Base-by-base conservation (phyloP, 202 grass and related monocot species). In the Schoenoplectus tabernaemontani region DNA sequence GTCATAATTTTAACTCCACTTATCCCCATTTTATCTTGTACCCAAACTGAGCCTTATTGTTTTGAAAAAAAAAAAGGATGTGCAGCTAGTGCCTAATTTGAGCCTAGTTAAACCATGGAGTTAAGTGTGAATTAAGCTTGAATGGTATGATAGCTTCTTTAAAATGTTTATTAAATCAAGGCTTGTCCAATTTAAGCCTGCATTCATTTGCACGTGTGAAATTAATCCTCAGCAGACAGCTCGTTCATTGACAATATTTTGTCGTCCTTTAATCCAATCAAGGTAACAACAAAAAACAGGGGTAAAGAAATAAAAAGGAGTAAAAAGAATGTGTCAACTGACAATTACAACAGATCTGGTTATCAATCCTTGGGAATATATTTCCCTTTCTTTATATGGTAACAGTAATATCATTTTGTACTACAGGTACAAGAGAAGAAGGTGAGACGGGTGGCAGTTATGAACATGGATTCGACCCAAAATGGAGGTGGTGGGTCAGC, bases 361-460 rank as follows among this genome's bases (percentile, higher is more conserved):
- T 23, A 17, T 6, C 19, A 69, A 23, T 69, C 8, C 20, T 69
- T 69, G 46, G 28, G 36, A 36, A 34, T 33, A 54, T 33, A n/a
- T 53, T 56, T 75, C 17, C 47, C 17, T 75, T 9, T 53, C 6
- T 51, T 34, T 34, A 53, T 74, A 51, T 73, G 69, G 3, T 56
- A 42, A 44, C 24, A 41, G 38, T 61, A 26, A 16, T 62, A 8
- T 46, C 2, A 6, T 62, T 79, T 79, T 79, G 23, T 78, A 24
- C 59, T 83, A 51, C 56, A 98, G 95, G 91, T 95, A 41, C 89
- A 95, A 89, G 96, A 99, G 77, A 99, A 99, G 88, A 99, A 99
- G 85, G 73, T 89, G 38, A 99, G 89, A 78, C 84, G 84, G 83
- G 67, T 99, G 78, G 81, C 92, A 83, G 74, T 88, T 32, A 87